Evolutionary conservation across 768 basidiomycete genomes (phyloP).

Genomic region (Termitomyces sp.): DNA sequence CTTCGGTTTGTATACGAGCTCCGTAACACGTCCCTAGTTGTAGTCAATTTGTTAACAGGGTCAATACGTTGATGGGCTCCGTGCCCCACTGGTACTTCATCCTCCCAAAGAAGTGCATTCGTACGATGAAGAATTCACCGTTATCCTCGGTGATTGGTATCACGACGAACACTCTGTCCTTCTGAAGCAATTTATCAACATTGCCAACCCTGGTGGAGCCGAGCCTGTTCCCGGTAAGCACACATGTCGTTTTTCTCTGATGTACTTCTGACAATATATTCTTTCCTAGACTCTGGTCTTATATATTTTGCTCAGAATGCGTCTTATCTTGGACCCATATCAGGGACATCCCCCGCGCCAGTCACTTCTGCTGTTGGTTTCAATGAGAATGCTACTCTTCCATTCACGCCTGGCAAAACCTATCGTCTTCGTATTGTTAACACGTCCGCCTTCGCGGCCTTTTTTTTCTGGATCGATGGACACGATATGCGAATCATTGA

Average conservation of each 20-base stretch:
- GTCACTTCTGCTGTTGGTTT: slow-evolving; percentile 64
- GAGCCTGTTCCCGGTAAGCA: slow-evolving; percentile 81
- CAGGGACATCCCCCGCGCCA: slow-evolving; percentile 42
- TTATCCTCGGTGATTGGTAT: slow-evolving; percentile 91
- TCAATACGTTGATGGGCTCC: slow-evolving; percentile 90
- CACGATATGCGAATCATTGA: slow-evolving; percentile 84
- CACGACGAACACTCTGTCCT: slow-evolving; percentile 67
- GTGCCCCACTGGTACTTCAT: slow-evolving; percentile 80
- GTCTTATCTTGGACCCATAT: slow-evolving; percentile 58
- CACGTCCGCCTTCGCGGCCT: slow-evolving; percentile 64
- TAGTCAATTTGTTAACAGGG: slow-evolving; percentile 36
- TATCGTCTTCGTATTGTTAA: slow-evolving; percentile 89
- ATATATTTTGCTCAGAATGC: slow-evolving; percentile 81
- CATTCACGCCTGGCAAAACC: slow-evolving; percentile 83
- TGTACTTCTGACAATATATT: background rate
- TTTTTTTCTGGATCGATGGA: slow-evolving; percentile 88
- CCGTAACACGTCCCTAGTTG: background rate
- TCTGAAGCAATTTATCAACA: slow-evolving; percentile 59
- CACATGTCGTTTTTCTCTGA: background rate
- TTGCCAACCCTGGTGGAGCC: slow-evolving; percentile 73
- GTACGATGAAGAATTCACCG: slow-evolving; percentile 90
- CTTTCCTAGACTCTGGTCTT: slow-evolving; percentile 57
- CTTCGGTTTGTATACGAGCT: slow-evolving; percentile 30
- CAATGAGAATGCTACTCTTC: slow-evolving; percentile 81
- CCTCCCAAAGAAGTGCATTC: slow-evolving; percentile 55